Base-by-base conservation (phyloP, 2,329 filamentous ascomycete species). In the Calonectria ilicicola region DNA sequence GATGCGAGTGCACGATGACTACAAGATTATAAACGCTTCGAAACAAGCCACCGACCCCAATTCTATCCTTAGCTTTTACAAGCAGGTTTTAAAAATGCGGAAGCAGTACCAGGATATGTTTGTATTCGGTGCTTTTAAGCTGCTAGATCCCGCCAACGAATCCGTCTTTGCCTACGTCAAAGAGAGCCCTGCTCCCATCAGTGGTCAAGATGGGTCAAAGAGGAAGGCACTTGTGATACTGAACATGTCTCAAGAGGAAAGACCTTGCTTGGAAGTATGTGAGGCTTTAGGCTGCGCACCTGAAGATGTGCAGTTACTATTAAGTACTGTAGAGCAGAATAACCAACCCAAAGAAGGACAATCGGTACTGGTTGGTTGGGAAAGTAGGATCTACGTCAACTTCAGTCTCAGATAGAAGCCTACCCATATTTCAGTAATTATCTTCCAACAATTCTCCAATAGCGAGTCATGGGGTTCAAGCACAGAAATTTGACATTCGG, bases 1-100 rank as follows among this genome's bases (percentile, higher is more conserved):
- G 93, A 94, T 94, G 90, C 86, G 89, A 2, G 88, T 92, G 1
- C 91, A 93, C 76, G 89, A 92, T 23, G 85, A 88, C 35, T 92
- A 90, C 76, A 76, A 76, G 2, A 78, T 83, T 2, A 86, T 92
- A 78, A 94, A 94, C 70, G 91, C 88, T 2, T 85, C 84, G 0
- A 80, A 79, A 2, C 89, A 92, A 77, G 73, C 77, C 2, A 73
- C 77, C 0, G 86, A 90, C n/a, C 78, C 78, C 0, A 79, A 85
- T 1, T 89, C 88, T 0, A 88, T 93, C 0, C 82, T 92, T 7
- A 86, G 86, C 27, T 93, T 92, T 80, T 94, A 92, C 85, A 90
- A 88, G 79, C 82, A 82, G 32, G 85, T 86, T 40, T 80, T 93
- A 40, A 79, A 75, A 62, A 78, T 91, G 35, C 85, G 92, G 9